phyloP scores from a whole-genome alignment of 164 flowering plant genomes.

The Tinospora cordifolia region DNA sequence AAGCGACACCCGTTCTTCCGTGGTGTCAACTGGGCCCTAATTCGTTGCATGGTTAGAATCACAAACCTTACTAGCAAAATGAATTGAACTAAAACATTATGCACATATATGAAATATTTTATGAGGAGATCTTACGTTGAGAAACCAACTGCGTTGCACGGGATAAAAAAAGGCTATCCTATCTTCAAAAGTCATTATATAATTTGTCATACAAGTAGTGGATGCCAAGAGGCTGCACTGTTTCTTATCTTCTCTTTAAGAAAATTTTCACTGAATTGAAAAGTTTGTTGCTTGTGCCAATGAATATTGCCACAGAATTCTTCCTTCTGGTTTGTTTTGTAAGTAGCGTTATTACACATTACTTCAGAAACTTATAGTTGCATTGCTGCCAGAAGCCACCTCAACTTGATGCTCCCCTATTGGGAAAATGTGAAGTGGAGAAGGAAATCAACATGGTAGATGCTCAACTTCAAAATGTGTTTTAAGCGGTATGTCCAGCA shows the following conservation, averaged over 20 bases:
- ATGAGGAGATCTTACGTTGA: background rate
- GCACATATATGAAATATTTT: background rate
- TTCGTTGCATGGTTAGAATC: slow-evolving; percentile 73
- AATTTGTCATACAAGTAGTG: no score
- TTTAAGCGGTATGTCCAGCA: slow-evolving; percentile 32
- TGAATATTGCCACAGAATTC: background rate
- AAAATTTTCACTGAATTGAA: background rate
- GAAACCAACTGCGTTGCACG: no score
- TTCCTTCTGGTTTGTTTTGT: background rate
- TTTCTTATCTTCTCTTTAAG: no score
- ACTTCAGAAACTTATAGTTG: slow-evolving; percentile 5
- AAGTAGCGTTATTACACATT: background rate
- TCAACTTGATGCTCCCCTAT: slow-evolving; percentile 53
- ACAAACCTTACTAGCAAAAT: slow-evolving; percentile 4
- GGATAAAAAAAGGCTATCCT: background rate
- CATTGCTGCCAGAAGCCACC: slow-evolving; percentile 62
- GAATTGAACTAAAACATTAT: background rate
- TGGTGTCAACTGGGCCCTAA: slow-evolving; percentile 89
- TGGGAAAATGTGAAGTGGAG: slow-evolving; percentile 32
- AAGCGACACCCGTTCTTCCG: slow-evolving; percentile 86
- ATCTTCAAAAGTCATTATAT: no score
- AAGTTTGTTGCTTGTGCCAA: background rate
- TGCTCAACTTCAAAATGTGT: slow-evolving; percentile 57
- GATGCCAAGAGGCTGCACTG: no score
- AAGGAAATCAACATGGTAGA: slow-evolving; percentile 41